Evolutionary conservation across 2,329 filamentous ascomycete species (phyloP).

Genomic region (Aspergillus quadrilineatus): DNA sequence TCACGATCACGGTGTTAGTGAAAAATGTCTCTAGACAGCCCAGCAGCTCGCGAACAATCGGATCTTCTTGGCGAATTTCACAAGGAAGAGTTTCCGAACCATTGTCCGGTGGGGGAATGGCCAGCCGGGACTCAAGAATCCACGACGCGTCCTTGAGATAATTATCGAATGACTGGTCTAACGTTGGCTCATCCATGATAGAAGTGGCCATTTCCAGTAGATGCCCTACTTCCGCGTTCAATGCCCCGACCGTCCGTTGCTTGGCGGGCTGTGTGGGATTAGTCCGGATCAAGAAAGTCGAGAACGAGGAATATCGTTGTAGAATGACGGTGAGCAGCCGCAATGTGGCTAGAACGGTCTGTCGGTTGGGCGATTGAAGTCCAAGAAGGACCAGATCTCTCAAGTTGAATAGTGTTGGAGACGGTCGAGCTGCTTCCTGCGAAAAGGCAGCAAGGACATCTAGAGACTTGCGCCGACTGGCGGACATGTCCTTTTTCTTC

Average conservation of each 20-base stretch:
- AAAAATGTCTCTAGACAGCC: slow-evolving; percentile 75
- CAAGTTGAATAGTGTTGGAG: slow-evolving; percentile 87
- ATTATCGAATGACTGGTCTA: slow-evolving; percentile 45
- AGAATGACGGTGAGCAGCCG: slow-evolving; percentile 84
- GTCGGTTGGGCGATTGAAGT: slow-evolving; percentile 76
- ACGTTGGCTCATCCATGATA: slow-evolving; percentile 37
- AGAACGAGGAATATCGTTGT: slow-evolving; percentile 83
- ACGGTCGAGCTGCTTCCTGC: slow-evolving; percentile 70
- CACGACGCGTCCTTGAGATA: slow-evolving; percentile 54
- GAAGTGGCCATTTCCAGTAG: slow-evolving; percentile 39
- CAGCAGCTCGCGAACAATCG: slow-evolving; percentile 53
- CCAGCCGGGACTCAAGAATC: slow-evolving; percentile 43
- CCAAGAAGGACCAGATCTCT: slow-evolving; percentile 88
- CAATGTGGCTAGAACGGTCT: slow-evolving; percentile 86
- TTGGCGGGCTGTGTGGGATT: slow-evolving; percentile 39
- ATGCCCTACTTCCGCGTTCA: slow-evolving; percentile 43
- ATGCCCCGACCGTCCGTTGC: slow-evolving; percentile 37
- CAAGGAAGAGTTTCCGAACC: slow-evolving; percentile 58
- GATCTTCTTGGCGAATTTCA: slow-evolving; percentile 64
- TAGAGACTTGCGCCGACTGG: slow-evolving; percentile 80
- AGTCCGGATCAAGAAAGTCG: slow-evolving; percentile 63
- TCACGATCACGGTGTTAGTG: slow-evolving; percentile 86
- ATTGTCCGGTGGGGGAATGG: slow-evolving; percentile 33
- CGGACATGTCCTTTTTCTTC: slow-evolving; percentile 59
- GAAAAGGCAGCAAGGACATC: slow-evolving; percentile 80